Evolutionary conservation across 2,329 filamentous ascomycete species (phyloP).

Genomic region (Sporothrix protearum): DNA sequence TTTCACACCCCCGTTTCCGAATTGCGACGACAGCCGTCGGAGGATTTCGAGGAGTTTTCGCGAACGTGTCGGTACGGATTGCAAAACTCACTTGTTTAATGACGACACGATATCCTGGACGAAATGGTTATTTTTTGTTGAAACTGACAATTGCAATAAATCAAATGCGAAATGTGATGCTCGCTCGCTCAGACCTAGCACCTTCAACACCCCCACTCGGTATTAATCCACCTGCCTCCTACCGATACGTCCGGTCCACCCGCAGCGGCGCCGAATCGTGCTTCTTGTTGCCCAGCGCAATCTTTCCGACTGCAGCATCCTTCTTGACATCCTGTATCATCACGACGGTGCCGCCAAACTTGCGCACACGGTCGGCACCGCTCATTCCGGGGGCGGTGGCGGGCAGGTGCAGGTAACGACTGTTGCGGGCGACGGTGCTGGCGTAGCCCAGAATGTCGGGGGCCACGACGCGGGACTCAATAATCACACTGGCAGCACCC

Average conservation of each 20-base stretch:
- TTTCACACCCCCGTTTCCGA: constrained; percentile 10
- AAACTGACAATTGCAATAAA: too few relatives aligned
- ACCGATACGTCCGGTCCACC: constrained; percentile 22
- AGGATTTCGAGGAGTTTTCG: not conserved
- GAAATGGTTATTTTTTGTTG: not conserved
- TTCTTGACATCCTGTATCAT: constrained; percentile 29
- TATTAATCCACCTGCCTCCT: not conserved
- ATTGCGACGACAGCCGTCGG: not conserved
- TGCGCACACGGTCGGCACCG: constrained; percentile 23
- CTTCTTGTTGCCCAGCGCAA: constrained; percentile 26
- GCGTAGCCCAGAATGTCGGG: constrained; percentile 27
- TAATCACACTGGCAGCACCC: constrained; percentile 16
- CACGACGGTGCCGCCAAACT: constrained; percentile 24
- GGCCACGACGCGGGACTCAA: constrained; percentile 24
- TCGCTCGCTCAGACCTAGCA: not conserved
- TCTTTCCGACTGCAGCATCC: constrained; percentile 24
- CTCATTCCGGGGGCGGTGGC: constrained; percentile 25
- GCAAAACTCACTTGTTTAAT: not conserved
- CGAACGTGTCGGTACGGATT: not conserved
- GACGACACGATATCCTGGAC: not conserved
- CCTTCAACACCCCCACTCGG: too few relatives aligned
- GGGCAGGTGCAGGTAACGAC: constrained; percentile 27
- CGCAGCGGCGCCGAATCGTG: constrained; percentile 23
- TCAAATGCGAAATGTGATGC: too few relatives aligned
- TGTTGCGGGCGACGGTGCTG: constrained; percentile 26